These are phyloP conservation scores for Fagus crenata DNA, from an alignment of 306 rosid species.

Conservation along the genomic window DNA sequence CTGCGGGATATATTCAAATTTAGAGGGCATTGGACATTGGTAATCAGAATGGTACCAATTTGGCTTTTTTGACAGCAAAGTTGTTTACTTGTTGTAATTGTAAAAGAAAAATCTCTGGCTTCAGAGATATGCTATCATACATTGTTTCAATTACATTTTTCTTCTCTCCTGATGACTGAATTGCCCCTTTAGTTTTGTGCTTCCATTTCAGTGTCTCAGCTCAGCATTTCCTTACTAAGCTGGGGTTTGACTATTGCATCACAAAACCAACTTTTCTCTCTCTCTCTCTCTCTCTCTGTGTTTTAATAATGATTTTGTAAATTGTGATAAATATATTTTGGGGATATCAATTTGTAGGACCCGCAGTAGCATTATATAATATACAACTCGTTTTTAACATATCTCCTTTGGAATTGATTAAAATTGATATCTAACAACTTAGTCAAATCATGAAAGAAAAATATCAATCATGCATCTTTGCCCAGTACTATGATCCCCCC, in stretches of 20 bases:
- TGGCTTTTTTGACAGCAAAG: not conserved
- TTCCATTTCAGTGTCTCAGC: constrained; percentile 1
- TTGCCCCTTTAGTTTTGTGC: not conserved
- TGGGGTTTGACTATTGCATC: not conserved
- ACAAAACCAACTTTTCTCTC: not conserved
- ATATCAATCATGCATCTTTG: no score
- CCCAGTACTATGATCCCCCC: no score
- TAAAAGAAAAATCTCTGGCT: not conserved
- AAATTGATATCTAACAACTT: no score
- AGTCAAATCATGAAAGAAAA: no score
- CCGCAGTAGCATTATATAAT: no score
- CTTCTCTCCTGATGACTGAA: not conserved
- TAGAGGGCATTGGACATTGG: constrained; percentile 9
- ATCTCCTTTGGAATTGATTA: no score
- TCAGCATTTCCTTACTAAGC: not conserved
- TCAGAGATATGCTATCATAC: not conserved
- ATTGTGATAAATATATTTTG: no score
- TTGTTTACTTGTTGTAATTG: not conserved
- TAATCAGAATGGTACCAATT: not conserved
- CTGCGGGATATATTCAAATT: constrained; percentile 44
- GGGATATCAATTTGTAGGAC: no score
- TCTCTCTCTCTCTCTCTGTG: no score
- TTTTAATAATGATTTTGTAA: no score
- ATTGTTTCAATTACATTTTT: not conserved
- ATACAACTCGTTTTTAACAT: no score